Evolutionary conservation across 1,284 basidiomycete genomes (phyloP), one percentile per base, ranked within the genome.

Genomic region (Sanghuangporus weigelae): DNA sequence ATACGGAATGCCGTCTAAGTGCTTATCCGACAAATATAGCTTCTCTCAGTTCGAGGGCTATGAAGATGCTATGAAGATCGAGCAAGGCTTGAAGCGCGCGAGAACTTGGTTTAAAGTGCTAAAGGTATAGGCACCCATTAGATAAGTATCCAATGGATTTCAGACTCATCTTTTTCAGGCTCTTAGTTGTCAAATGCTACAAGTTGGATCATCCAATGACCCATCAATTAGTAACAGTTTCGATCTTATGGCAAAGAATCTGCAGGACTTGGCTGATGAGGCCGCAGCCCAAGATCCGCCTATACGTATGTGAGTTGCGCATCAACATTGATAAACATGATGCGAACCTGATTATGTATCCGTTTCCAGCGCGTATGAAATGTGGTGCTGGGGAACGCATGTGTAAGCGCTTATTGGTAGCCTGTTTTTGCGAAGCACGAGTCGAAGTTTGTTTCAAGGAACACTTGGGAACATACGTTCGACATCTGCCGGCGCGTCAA

Each of bases 311-410:
- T 73, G 64, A 35, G 69, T 59, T 48, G n/a, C 16, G 12, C 26
- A 14, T 36, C 31, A 6, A 14, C 23, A 7, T 23, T 31, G 14
- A 31, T 19, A 48, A 46, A 35, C 3, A 31, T 31, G 26, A 31
- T 31, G 3, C 3, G 26, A 31, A 31, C 26, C 5, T 31, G 26
- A 31, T 31, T 31, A 3, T 31, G 2, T 31, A 31, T 31, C 3
- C 26, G 2, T 5, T 31, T 23, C 10, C 31, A 74, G 73, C 19
- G 73, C 72, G 35, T 75, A 74, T 50, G 73, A 75, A 63, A 69
- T 74, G 71, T 74, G 73, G 73, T 70, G 72, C 1, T 75, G 73
- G 73, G 73, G 71, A 2, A 66, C 61, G 11, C 68, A 74, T 67
- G 70, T 74, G 71, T 73, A 63, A 50, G 71, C 66, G n/a, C 2